Percentiles rank a stretch among this genome's conserved stretches.
Evolutionary conservation across 768 basidiomycete species (phyloP).

Genomic region (Ramaria rubella): DNA sequence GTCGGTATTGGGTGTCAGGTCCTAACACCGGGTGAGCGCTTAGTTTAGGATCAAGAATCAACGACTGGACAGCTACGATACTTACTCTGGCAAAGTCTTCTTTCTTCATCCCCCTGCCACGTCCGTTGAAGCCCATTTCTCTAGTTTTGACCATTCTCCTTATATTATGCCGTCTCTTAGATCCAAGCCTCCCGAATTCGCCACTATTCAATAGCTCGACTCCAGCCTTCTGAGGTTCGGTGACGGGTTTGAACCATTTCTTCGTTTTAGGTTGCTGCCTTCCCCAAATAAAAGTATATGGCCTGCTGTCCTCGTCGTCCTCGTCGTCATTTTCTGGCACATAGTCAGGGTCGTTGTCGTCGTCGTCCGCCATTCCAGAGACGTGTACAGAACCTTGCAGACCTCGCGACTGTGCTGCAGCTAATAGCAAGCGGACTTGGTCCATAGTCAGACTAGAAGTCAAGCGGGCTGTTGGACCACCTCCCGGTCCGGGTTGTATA

Average conservation of each 20-base stretch:
- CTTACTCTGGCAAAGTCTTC: constrained; percentile 55
- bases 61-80: constrained; percentile 7
- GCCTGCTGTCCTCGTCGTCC: constrained; percentile 15
- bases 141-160: constrained; percentile 42
- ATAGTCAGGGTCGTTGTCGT: constrained; percentile 14
- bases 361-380: constrained; percentile 3
- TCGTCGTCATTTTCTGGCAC: constrained; percentile 10
- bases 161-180: constrained; percentile 45
- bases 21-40: constrained; percentile 37
- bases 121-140: constrained; percentile 14
- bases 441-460: constrained; percentile 7
- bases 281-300: constrained; percentile 12
- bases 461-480: neutral
- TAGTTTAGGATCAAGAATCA: no score
- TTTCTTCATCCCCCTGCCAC: constrained; percentile 24
- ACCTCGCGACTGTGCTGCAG: constrained; percentile 6
- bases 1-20: constrained; percentile 68
- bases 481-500: neutral
- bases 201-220: constrained; percentile 62
- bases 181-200: constrained; percentile 66
- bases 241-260: constrained; percentile 35
- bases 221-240: constrained; percentile 58
- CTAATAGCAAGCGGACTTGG: constrained; percentile 9
- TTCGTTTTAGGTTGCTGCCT: constrained; percentile 17
- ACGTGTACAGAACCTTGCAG: neutral